Percentiles rank a stretch among this genome's conserved stretches.
Conservation (phyloP, 768 basidiomycete species). For the Austroboletus eburneus region DNA sequence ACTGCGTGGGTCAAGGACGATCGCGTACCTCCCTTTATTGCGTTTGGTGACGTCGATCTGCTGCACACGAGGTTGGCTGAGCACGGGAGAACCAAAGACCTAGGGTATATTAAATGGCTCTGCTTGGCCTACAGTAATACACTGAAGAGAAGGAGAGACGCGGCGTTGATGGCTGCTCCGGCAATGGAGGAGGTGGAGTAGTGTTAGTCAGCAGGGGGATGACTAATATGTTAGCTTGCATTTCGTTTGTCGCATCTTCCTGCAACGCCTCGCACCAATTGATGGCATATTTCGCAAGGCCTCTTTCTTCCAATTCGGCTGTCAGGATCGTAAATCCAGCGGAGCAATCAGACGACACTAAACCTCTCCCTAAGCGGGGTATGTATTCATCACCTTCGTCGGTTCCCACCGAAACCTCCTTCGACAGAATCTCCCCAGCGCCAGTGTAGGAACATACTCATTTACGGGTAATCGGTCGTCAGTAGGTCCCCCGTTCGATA, state of each 20-base stretch:
- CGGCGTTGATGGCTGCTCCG: slow-evolving; percentile 17
- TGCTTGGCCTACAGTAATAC: slow-evolving; percentile 71
- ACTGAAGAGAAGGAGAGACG: slow-evolving; percentile 56
- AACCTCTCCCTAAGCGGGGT: slow-evolving; percentile 53
- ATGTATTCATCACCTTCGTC: slow-evolving; percentile 19
- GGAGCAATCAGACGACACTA: slow-evolving; percentile 37
- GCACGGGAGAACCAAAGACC: slow-evolving; percentile 37
- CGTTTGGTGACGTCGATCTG: slow-evolving; percentile 72
- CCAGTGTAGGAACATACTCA: slow-evolving; percentile 87
- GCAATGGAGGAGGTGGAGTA: not conserved
- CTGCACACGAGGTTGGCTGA: slow-evolving; percentile 72
- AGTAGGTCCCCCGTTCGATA: not conserved
- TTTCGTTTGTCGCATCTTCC: too few species aligned
- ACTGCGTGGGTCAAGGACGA: slow-evolving; percentile 64
- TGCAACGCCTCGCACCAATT: slow-evolving; percentile 10
- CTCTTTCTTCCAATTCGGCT: slow-evolving; percentile 54
- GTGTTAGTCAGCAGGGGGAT: too few species aligned
- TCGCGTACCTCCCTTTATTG: slow-evolving; percentile 71
- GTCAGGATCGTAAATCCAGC: slow-evolving; percentile 70
- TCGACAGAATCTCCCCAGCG: slow-evolving; percentile 61
- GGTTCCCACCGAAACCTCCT: slow-evolving; percentile 4
- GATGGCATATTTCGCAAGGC: slow-evolving; percentile 71
- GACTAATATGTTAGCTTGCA: too few species aligned
- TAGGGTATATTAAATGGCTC: slow-evolving; percentile 70
- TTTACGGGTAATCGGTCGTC: slow-evolving; percentile 65